Evolutionary conservation across 257 asterid species (phyloP).

Genomic region (Salvia rosmarinus): DNA sequence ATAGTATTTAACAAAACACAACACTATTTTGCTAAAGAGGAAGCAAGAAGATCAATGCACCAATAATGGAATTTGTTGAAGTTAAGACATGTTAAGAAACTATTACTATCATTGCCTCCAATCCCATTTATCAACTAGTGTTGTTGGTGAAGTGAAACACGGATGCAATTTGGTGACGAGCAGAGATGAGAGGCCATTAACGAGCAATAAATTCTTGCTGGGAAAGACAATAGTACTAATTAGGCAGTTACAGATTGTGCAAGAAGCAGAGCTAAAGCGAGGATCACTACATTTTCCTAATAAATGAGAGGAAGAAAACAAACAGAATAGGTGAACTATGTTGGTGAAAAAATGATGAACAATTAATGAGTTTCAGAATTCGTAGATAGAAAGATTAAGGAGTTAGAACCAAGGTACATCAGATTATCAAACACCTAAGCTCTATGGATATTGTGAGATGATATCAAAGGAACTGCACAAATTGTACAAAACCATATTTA

Average conservation of each 20-base stretch:
- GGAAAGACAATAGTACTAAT: conserved; percentile 49
- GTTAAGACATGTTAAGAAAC: neutral
- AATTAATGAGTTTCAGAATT: conserved; percentile 9
- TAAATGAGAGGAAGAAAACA: conserved; percentile 36
- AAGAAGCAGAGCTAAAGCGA: conserved; percentile 45
- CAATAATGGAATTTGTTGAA: neutral
- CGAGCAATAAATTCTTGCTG: conserved; percentile 47
- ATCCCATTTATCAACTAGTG: neutral
- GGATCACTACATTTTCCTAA: conserved; percentile 48
- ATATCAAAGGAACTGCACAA: no score
- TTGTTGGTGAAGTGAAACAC: conserved; percentile 2
- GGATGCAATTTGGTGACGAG: conserved; percentile 16
- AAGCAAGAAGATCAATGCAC: neutral
- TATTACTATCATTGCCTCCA: neutral
- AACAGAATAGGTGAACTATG: conserved; percentile 11
- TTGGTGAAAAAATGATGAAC: conserved; percentile 18
- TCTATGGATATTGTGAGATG: no score
- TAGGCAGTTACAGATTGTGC: conserved; percentile 48
- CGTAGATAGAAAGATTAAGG: conserved; percentile 16
- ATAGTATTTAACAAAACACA: neutral
- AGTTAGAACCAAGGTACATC: conserved; percentile 13
- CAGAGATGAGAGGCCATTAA: no score
- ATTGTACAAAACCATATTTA: no score
- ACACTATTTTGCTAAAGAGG: neutral
- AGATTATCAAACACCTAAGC: conserved; percentile 26